Conservation (phyloP, 441 rosid genomes). For the Pelargonium myrrhifolium region DNA sequence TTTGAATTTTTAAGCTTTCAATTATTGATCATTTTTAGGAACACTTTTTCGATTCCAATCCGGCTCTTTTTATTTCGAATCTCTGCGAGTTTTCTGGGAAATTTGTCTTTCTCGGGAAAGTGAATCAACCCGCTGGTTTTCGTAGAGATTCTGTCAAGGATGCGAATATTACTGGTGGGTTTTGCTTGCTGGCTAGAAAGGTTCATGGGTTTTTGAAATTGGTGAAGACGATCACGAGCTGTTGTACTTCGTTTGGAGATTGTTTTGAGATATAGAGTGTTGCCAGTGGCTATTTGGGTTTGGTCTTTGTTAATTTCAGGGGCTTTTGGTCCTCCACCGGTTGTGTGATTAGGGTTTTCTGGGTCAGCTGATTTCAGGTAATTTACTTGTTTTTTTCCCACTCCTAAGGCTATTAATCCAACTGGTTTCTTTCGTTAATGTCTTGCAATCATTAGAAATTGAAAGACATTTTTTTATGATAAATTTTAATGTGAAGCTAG, state of each 20-base stretch:
- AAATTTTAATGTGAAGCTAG: conserved; percentile 1
- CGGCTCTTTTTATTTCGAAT: neutral
- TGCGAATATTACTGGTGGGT: conserved; percentile 27
- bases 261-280: conserved; percentile 13
- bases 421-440: neutral
- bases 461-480: too few relatives aligned
- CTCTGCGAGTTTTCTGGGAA: conserved; percentile 17
- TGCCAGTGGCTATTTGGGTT: conserved; percentile 10
- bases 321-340: neutral
- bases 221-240: conserved; percentile 16
- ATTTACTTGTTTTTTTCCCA: neutral
- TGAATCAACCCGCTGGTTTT: conserved; percentile 6
- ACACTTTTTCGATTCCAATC: conserved; percentile 13
- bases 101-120: conserved; percentile 1
- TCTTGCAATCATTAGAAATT: too few relatives aligned
- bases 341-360: neutral
- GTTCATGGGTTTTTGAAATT: conserved; percentile 19
- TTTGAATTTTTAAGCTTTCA: conserved; percentile 25
- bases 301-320: conserved; percentile 20
- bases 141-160: conserved; percentile 19
- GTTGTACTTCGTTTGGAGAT: neutral
- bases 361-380: neutral
- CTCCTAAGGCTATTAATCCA: too few relatives aligned
- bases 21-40: conserved; percentile 14
- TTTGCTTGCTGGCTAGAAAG: conserved; percentile 22